A percentile compares a stretch with the other conserved stretches of the same genome.
These are phyloP conservation scores for Ceratobasidium sp. DNA, from an alignment of 1,284 basidiomycete species.

Conservation along the genomic window DNA sequence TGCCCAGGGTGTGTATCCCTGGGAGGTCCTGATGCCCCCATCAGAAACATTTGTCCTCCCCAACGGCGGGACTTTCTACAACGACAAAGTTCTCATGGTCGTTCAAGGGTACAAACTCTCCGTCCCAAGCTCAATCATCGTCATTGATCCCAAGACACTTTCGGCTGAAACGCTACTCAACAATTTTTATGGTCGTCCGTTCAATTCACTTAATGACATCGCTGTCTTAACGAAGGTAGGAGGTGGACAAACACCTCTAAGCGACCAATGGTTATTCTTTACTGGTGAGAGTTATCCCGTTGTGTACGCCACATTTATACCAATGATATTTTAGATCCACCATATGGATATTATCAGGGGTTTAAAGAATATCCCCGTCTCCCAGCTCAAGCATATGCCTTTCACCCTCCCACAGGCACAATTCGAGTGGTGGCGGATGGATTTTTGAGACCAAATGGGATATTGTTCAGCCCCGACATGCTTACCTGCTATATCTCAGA, in stretches of 20 bases:
- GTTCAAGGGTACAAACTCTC: slow-evolving; percentile 19
- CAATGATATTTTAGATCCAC: neutral
- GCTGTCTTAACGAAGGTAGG: slow-evolving; percentile 65
- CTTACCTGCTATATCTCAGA: slow-evolving; percentile 70
- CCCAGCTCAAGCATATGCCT: slow-evolving; percentile 76
- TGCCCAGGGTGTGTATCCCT: neutral
- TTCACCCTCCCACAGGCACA: slow-evolving; percentile 67
- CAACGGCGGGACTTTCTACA: slow-evolving; percentile 30
- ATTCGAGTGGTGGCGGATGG: slow-evolving; percentile 75
- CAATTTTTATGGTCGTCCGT: slow-evolving; percentile 75
- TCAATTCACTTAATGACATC: slow-evolving; percentile 82
- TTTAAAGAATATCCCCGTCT: slow-evolving; percentile 71
- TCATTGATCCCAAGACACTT: slow-evolving; percentile 18
- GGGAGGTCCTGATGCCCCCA: slow-evolving; percentile 8
- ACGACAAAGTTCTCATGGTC: slow-evolving; percentile 31
- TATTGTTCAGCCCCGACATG: slow-evolving; percentile 73
- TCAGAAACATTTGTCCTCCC: slow-evolving; percentile 17
- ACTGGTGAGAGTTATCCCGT: slow-evolving; percentile 59
- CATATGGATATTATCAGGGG: slow-evolving; percentile 65
- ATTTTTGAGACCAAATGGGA: slow-evolving; percentile 67
- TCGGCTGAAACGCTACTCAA: slow-evolving; percentile 60
- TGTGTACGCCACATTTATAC: too few species aligned
- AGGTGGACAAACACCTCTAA: slow-evolving; percentile 55
- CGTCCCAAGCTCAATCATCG: slow-evolving; percentile 15
- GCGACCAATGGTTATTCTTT: slow-evolving; percentile 60